phyloP scores from a whole-genome alignment of 2,329 filamentous ascomycete species.

The Chrysoporthe austroafricana region DNA sequence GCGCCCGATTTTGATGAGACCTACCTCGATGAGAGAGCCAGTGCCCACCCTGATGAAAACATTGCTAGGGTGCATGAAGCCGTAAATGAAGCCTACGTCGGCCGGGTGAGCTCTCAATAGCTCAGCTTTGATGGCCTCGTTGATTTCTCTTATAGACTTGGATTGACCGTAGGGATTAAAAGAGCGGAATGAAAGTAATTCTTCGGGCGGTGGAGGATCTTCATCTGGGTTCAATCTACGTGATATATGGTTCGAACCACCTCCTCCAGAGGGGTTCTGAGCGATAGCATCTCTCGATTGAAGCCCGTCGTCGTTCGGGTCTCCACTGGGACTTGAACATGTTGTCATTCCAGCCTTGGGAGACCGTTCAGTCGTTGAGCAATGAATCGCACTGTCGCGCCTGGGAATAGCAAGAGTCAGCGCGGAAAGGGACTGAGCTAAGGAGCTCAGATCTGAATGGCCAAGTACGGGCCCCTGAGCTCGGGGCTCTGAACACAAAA shows the following conservation, averaged over 20 bases:
- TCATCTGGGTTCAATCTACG: not conserved
- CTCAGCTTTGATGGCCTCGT: slow-evolving; percentile 23
- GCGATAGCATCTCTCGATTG: not conserved
- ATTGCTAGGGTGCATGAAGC: slow-evolving; percentile 33
- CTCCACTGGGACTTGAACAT: not conserved
- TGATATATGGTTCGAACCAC: not conserved
- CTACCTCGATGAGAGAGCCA: slow-evolving; percentile 34
- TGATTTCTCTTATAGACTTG: slow-evolving; percentile 18
- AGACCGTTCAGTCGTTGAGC: not conserved
- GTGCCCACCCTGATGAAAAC: slow-evolving; percentile 21
- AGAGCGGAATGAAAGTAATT: not conserved
- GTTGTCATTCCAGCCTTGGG: not conserved
- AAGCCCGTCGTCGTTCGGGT: not conserved
- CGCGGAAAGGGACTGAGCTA: not conserved
- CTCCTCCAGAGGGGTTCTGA: not conserved
- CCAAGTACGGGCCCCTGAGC: not conserved
- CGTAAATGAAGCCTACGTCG: slow-evolving; percentile 33
- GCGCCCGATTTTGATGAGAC: slow-evolving; percentile 39
- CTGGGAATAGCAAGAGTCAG: not conserved
- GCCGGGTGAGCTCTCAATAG: slow-evolving; percentile 10
- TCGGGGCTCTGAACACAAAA: too few relatives aligned
- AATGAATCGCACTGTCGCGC: not conserved
- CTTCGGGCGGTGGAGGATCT: not conserved
- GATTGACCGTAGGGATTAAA: slow-evolving; percentile 14
- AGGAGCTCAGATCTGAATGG: not conserved